Conservation (phyloP, 257 asterid species). For the Jaltomata sinuosa region DNA sequence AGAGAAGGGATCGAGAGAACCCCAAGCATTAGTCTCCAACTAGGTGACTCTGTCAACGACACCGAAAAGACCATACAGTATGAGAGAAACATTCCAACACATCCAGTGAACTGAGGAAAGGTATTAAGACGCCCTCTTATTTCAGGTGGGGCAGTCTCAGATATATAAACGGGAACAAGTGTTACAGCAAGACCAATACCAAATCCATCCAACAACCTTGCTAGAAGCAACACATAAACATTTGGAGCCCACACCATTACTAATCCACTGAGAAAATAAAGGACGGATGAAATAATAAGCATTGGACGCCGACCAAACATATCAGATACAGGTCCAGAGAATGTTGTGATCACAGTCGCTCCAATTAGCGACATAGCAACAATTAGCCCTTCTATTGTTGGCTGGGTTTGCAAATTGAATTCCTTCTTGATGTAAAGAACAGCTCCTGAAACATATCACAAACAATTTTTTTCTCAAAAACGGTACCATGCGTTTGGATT, state of each 20-base stretch:
- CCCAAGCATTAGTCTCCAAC: constrained; percentile 97
- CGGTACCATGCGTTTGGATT: background rate
- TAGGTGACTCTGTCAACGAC: constrained; percentile 65
- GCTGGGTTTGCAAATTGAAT: constrained; percentile 56
- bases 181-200: constrained; percentile 93
- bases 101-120: constrained; percentile 88
- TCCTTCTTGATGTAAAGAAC: constrained; percentile 88
- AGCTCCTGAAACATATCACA: constrained; percentile 46
- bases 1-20: constrained; percentile 78
- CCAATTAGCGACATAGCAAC: constrained; percentile 91
- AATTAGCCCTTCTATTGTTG: constrained; percentile 86
- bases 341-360: constrained; percentile 83
- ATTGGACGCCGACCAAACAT: constrained; percentile 86
- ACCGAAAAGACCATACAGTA: constrained; percentile 91
- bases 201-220: constrained; percentile 87
- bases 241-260: constrained; percentile 98
- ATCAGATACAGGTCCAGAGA: constrained; percentile 80
- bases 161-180: constrained; percentile 82
- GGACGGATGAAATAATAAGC: constrained; percentile 72
- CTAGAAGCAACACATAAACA: constrained; percentile 66
- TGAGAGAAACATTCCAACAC: constrained; percentile 79
- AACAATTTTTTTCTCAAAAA: background rate
- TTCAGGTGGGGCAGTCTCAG: constrained; percentile 96
- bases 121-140: constrained; percentile 75
- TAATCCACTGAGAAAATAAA: constrained; percentile 69